Conservation (phyloP, 1,284 basidiomycete species). For the Pterula multifida region DNA sequence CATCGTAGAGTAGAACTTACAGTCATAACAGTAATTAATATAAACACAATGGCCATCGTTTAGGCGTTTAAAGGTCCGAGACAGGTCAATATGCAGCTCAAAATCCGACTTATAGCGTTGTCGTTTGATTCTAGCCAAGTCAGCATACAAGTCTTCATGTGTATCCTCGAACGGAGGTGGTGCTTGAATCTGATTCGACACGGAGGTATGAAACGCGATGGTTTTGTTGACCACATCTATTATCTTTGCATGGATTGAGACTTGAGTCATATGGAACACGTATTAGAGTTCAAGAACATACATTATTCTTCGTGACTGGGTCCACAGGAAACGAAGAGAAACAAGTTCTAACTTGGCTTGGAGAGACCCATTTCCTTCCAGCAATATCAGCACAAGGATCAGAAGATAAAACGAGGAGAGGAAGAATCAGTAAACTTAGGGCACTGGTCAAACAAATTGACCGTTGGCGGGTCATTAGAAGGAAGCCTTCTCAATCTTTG, state of each 20-base stretch:
- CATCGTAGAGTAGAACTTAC: not conserved
- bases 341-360: slow-evolving; percentile 4
- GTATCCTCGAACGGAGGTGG: slow-evolving; percentile 2
- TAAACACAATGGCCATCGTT: slow-evolving; percentile 3
- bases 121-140: not conserved
- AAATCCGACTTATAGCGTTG: slow-evolving; percentile 1
- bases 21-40: slow-evolving; percentile 1
- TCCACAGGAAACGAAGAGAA: slow-evolving; percentile 5
- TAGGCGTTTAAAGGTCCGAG: not conserved
- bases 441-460: not conserved
- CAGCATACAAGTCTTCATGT: slow-evolving; percentile 1
- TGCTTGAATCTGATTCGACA: not conserved
- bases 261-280: not conserved
- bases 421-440: not conserved
- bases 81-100: not conserved
- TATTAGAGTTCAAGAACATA: not conserved
- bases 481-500: no score
- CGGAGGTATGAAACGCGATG: slow-evolving; percentile 2
- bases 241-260: not conserved
- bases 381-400: slow-evolving; percentile 6
- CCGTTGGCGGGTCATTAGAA: not conserved
- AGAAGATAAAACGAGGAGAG: not conserved
- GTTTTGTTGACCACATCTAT: slow-evolving; percentile 3
- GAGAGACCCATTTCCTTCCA: slow-evolving; percentile 7
- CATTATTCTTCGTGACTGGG: slow-evolving; percentile 3